A percentile compares a stretch with the other conserved stretches of the same genome.
Evolutionary conservation across 1,139 yeast genomes (phyloP).

Genomic region (Yamadazyma membranifaciens): DNA sequence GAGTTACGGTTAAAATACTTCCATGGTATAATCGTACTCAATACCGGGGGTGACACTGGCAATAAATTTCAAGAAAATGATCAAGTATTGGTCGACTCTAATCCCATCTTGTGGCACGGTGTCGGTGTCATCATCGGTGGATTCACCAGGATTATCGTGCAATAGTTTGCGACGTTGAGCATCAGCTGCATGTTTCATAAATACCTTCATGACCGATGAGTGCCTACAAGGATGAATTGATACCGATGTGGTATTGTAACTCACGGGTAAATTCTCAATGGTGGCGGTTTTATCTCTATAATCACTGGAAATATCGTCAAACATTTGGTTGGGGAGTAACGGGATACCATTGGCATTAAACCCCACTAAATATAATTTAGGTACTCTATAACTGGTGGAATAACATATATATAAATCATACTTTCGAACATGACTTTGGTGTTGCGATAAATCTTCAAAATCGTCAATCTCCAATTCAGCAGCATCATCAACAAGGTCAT

Average conservation of each 20-base stretch:
- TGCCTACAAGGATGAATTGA: slow-evolving; percentile 97
- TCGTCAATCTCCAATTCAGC: slow-evolving; percentile 32
- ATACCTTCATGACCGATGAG: slow-evolving; percentile 87
- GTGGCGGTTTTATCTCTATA: slow-evolving; percentile 96
- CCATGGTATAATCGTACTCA: slow-evolving; percentile 96
- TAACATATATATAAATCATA: slow-evolving; percentile 90
- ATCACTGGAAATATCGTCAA: slow-evolving; percentile 88
- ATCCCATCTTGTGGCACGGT: slow-evolving; percentile 40
- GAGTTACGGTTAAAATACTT: slow-evolving; percentile 50
- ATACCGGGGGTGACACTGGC: slow-evolving; percentile 98
- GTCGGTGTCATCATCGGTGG: slow-evolving; percentile 28
- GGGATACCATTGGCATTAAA: slow-evolving; percentile 84
- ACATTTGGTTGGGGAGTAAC: slow-evolving; percentile 83
- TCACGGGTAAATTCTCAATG: slow-evolving; percentile 87
- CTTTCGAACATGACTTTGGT: slow-evolving; percentile 51
- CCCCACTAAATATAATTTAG: slow-evolving; percentile 90
- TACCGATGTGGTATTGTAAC: slow-evolving; percentile 73
- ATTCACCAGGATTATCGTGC: slow-evolving; percentile 21
- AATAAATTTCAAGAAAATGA: slow-evolving; percentile 87
- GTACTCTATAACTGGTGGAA: slow-evolving; percentile 93
- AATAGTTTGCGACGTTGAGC: slow-evolving; percentile 19
- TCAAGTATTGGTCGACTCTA: slow-evolving; percentile 85
- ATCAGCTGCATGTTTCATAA: slow-evolving; percentile 55
- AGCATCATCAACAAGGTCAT: slow-evolving; percentile 40
- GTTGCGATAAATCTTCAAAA: slow-evolving; percentile 32